Conservation (phyloP, 257 asterid genomes). For the Cynanchum wilfordii region DNA sequence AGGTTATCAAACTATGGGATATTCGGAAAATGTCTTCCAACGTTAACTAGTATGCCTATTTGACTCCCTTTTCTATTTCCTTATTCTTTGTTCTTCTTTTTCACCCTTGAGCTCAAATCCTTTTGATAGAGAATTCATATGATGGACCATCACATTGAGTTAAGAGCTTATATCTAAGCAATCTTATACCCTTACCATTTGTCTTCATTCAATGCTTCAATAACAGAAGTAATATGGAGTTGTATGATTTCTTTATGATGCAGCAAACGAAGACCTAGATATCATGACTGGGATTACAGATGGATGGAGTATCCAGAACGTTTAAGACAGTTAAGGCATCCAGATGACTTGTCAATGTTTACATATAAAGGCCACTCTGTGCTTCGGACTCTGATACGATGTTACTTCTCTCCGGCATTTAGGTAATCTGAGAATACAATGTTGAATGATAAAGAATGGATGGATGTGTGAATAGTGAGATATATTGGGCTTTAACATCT, state of each 20-base stretch:
- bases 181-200: background rate
- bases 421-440: constrained; percentile 39
- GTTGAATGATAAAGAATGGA: background rate
- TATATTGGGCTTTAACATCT: background rate
- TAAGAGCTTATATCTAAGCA: background rate
- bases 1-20: constrained; percentile 91
- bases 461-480: background rate
- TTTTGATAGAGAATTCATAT: background rate
- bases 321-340: constrained; percentile 37
- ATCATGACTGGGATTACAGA: constrained; percentile 77
- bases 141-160: background rate
- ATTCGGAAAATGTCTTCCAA: constrained; percentile 91
- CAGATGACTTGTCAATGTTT: constrained; percentile 67
- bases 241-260: constrained; percentile 17
- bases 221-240: background rate
- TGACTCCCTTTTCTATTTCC: constrained; percentile 8
- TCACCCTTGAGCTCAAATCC: background rate
- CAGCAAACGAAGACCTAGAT: constrained; percentile 50
- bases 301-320: constrained; percentile 76
- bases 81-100: background rate
- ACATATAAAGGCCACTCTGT: constrained; percentile 87
- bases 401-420: constrained; percentile 84
- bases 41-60: constrained; percentile 56
- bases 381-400: constrained; percentile 82
- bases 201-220: background rate